Conservation (phyloP, 768 basidiomycete species). For the Mycena chlorophos region DNA sequence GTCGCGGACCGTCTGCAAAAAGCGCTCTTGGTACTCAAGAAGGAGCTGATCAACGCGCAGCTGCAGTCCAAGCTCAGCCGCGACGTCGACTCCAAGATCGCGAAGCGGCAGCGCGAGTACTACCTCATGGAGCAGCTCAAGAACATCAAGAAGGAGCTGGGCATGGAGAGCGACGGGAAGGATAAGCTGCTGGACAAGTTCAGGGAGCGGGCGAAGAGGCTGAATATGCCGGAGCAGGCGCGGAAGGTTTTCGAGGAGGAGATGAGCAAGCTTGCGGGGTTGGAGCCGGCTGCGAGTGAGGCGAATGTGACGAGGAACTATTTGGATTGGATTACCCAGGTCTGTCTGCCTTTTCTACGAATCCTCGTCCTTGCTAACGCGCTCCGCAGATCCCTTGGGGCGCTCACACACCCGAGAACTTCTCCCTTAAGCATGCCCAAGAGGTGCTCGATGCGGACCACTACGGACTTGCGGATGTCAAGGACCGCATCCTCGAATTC, state of each 20-base stretch:
- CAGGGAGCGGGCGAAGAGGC: conserved; percentile 72
- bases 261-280: conserved; percentile 80
- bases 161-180: conserved; percentile 94
- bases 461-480: conserved; percentile 89
- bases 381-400: conserved; percentile 89
- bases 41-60: conserved; percentile 96
- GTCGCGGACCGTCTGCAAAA: conserved; percentile 90
- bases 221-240: conserved; percentile 89
- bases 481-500: conserved; percentile 93
- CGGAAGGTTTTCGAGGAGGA: conserved; percentile 97
- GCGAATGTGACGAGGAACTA: conserved; percentile 95
- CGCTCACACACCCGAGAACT: conserved; percentile 90
- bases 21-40: conserved; percentile 90
- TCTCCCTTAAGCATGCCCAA: conserved; percentile 79
- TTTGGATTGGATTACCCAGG: conserved; percentile 89
- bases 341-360: conserved; percentile 26
- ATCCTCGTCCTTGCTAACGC: conserved; percentile 5
- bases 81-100: conserved; percentile 93
- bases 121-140: conserved; percentile 97
- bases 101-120: conserved; percentile 91
- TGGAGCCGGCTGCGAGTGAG: conserved; percentile 90
- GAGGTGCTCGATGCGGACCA: conserved; percentile 92
- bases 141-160: conserved; percentile 94
- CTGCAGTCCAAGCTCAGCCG: conserved; percentile 88
- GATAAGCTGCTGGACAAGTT: conserved; percentile 93